These are phyloP conservation scores for Aspergillus quadrilineatus DNA, from an alignment of 2,329 filamentous ascomycete genomes.

Conservation along the genomic window DNA sequence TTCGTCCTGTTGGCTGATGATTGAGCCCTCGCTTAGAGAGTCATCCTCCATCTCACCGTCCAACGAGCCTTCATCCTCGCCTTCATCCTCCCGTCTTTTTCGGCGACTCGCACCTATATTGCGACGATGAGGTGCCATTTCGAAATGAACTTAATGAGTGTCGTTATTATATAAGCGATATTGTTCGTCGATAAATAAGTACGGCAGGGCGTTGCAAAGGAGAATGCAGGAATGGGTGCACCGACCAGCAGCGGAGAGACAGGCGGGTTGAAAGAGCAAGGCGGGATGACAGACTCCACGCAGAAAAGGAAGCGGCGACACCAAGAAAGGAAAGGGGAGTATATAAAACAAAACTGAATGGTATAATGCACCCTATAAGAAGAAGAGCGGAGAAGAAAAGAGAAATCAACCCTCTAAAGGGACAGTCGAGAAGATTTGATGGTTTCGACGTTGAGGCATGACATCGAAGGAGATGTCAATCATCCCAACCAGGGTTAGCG, in stretches of 20 bases:
- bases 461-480: constrained; percentile 30
- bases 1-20: constrained; percentile 57
- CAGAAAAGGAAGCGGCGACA: constrained; percentile 18
- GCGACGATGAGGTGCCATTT: constrained; percentile 47
- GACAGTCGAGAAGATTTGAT: constrained; percentile 18
- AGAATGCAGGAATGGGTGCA: constrained; percentile 16
- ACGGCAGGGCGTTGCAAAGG: constrained; percentile 1
- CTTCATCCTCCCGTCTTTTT: constrained; percentile 48
- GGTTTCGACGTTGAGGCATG: constrained; percentile 26
- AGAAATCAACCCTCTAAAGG: constrained; percentile 12
- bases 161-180: background rate
- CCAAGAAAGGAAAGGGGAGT: constrained; percentile 8
- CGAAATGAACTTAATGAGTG: constrained; percentile 5
- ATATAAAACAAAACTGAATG: constrained; percentile 5
- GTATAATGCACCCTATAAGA: constrained; percentile 17
- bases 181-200: background rate
- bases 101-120: constrained; percentile 47
- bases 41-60: constrained; percentile 58
- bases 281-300: constrained; percentile 15
- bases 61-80: constrained; percentile 50
- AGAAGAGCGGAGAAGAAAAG: constrained; percentile 24
- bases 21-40: constrained; percentile 62
- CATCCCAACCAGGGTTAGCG: constrained; percentile 26
- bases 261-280: constrained; percentile 20
- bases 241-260: constrained; percentile 24